These are phyloP conservation scores for Kazachstania africana DNA, from an alignment of 805 yeast genomes.

Conservation along the genomic window DNA sequence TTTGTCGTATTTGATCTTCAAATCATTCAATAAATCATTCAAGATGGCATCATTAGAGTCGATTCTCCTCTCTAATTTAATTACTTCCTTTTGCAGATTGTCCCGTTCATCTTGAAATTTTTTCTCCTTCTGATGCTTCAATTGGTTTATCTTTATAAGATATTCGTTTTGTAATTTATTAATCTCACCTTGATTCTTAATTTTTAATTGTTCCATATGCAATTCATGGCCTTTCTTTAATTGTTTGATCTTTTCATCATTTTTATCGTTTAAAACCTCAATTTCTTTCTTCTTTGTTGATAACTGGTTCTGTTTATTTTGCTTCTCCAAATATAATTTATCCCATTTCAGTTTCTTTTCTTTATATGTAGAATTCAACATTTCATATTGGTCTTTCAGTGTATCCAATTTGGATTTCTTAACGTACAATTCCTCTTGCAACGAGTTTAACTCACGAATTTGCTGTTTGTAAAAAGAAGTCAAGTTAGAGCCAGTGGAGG, in stretches of 20 bases:
- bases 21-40: conserved; percentile 9
- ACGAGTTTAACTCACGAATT: conserved; percentile 19
- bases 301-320: conserved; percentile 16
- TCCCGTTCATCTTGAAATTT: conserved; percentile 24
- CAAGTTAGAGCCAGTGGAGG: conserved; percentile 7
- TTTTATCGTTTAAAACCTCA: conserved; percentile 19
- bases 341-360: conserved; percentile 18
- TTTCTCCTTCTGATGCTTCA: conserved; percentile 27
- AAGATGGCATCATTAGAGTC: conserved; percentile 12
- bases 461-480: conserved; percentile 24
- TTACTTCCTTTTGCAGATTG: conserved; percentile 19
- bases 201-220: conserved; percentile 23
- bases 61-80: conserved; percentile 19
- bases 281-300: conserved; percentile 25
- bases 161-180: conserved; percentile 27
- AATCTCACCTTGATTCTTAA: conserved; percentile 29
- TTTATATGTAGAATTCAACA: conserved; percentile 10
- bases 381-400: conserved; percentile 15
- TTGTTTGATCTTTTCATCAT: conserved; percentile 15
- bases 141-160: conserved; percentile 27
- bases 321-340: conserved; percentile 19
- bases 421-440: conserved; percentile 17
- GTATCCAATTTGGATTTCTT: conserved; percentile 18
- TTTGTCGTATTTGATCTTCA: conserved; percentile 8
- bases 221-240: conserved; percentile 25